Conservation (phyloP, 805 yeast species). For the Candida schatavii region DNA sequence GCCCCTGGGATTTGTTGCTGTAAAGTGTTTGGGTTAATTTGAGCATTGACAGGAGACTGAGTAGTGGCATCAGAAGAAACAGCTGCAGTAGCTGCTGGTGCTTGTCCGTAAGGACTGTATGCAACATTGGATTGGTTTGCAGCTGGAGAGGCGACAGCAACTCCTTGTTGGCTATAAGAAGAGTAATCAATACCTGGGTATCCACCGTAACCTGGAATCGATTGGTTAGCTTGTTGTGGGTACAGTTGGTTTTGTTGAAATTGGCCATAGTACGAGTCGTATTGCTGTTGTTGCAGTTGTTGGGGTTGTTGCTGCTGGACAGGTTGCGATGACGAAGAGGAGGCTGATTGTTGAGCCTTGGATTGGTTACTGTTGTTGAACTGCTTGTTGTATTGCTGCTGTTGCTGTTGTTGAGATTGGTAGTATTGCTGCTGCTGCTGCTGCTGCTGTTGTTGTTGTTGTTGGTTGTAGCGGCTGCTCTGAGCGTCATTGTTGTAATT, state of each 20-base stretch:
- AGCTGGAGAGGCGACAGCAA: slow-evolving; percentile 27
- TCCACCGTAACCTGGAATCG: slow-evolving; percentile 40
- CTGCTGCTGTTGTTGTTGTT: slow-evolving; percentile 18
- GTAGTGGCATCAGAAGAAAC: slow-evolving; percentile 17
- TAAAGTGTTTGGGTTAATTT: slow-evolving; percentile 22
- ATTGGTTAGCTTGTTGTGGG: slow-evolving; percentile 40
- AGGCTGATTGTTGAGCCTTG: slow-evolving; percentile 15
- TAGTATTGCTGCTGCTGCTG: slow-evolving; percentile 12
- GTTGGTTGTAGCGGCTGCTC: slow-evolving; percentile 13
- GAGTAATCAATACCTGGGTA: slow-evolving; percentile 45
- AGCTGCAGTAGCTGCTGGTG: slow-evolving; percentile 13
- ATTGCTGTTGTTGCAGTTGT: slow-evolving; percentile 21
- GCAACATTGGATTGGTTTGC: slow-evolving; percentile 20
- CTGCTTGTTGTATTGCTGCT: slow-evolving; percentile 22
- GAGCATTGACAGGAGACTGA: slow-evolving; percentile 19
- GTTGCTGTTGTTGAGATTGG: slow-evolving; percentile 21
- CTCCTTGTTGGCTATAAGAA: slow-evolving; percentile 34
- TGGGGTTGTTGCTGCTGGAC: slow-evolving; percentile 21
- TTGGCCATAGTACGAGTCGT: slow-evolving; percentile 32
- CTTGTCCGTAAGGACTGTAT: slow-evolving; percentile 19
- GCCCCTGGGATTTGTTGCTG: slow-evolving; percentile 33
- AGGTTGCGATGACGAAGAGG: slow-evolving; percentile 10
- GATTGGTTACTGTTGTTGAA: slow-evolving; percentile 17
- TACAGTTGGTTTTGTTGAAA: slow-evolving; percentile 38
- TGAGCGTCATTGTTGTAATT: slow-evolving; percentile 13